Conservation (phyloP, 441 rosid species). For the Gossypium gossypioides region DNA sequence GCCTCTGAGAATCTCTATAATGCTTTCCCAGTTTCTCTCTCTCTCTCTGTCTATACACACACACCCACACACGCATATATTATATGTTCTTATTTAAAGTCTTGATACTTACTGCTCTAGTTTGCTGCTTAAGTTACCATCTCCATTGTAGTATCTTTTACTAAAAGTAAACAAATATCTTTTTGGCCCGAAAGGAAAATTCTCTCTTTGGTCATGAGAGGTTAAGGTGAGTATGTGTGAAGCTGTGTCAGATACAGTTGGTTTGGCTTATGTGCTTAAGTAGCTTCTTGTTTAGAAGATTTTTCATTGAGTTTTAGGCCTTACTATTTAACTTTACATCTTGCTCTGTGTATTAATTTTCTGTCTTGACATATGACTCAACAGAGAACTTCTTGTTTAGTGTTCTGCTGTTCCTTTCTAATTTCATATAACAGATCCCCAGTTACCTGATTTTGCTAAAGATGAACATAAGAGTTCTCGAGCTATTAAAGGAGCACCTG, state of each 20-base stretch:
- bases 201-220: background rate
- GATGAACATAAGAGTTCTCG: conserved; percentile 68
- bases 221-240: background rate
- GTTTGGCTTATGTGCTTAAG: background rate
- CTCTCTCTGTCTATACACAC: background rate
- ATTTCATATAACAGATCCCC: conserved; percentile 34
- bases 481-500: conserved; percentile 78
- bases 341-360: background rate
- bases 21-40: background rate
- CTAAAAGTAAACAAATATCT: background rate
- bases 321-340: background rate
- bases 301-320: background rate
- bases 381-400: background rate
- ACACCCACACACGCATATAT: background rate
- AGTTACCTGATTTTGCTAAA: conserved; percentile 39
- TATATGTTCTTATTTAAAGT: background rate
- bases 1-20: background rate
- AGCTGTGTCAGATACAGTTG: background rate
- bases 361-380: background rate
- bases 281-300: background rate
- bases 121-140: background rate
- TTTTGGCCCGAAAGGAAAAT: background rate
- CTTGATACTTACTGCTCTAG: background rate
- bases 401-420: background rate
- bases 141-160: background rate